Evolutionary conservation across 345 rosid species (phyloP), one percentile per base, ranked within the genome.

Genomic region (Nasturtium officinale): DNA sequence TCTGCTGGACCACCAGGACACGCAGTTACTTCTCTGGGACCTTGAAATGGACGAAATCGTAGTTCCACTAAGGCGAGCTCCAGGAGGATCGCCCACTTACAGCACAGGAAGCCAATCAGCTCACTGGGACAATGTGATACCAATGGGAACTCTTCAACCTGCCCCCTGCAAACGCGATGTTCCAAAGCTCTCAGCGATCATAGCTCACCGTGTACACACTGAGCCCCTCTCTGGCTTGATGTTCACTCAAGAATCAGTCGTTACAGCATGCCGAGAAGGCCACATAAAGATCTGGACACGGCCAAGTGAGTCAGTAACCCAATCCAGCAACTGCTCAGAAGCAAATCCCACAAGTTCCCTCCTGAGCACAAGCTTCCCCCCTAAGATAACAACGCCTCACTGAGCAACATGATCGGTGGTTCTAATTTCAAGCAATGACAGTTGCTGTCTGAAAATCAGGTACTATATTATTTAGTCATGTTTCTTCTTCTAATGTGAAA

Each of bases 21-120:
- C 99, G 5, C 97, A 87, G 69, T 84, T 96, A 81, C 88, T 96
- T 69, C 83, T 96, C 61, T 96, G 99, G 99, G 99, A 96, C 82
- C 83, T 96, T 48, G 96, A 96, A 85, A 81, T 87, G 95, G 99
- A 96, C 20, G 99, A 96, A 80, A 96, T 96, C 45, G 97, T 96
- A 32, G 98, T 92, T 82, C 99, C 99, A 62, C 75, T 90, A 33
- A 90, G 98, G 21, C 83, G 98, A 72, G 71, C 86, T 35, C 89
- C 96, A 63, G 99, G 97, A 72, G 99, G 98, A 43, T 96, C 99
- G 18, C 99, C 98, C 7, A 90, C 98, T 58, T 90, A 83, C 83
- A 90, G 96, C 65, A 74, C 97, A 1, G 99, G 99, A 78, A 96
- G 98, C 85, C 99, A 92, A 73, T 92, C 99, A 35, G 81, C 98